Evolutionary conservation across 1,139 yeast genomes (phyloP).

Genomic region (Hemisphaericaspora xylanilytica): DNA sequence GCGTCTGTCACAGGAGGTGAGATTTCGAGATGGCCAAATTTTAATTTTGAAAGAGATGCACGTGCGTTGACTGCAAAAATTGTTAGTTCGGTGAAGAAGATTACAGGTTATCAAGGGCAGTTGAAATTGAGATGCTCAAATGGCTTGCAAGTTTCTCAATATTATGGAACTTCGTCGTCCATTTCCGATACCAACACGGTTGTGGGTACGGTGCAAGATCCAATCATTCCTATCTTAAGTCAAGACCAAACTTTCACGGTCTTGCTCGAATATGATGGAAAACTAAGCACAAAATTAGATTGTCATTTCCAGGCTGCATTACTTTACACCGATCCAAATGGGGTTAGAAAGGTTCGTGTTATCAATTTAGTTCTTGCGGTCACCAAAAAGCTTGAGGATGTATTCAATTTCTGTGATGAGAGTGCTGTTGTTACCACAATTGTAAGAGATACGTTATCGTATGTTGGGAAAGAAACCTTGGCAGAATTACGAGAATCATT

Average conservation of each 20-base stretch:
- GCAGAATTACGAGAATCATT: constrained; percentile 62
- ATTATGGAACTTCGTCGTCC: constrained; percentile 55
- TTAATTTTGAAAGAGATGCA: constrained; percentile 70
- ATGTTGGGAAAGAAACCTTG: constrained; percentile 60
- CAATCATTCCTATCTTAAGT: constrained; percentile 65
- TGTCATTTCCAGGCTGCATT: constrained; percentile 92
- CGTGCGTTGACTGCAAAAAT: constrained; percentile 61
- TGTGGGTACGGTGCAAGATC: constrained; percentile 51
- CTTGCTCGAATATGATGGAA: constrained; percentile 74
- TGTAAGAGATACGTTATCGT: constrained; percentile 65
- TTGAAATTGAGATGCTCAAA: constrained; percentile 84
- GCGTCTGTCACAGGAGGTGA: constrained; percentile 73
- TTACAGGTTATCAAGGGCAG: constrained; percentile 75
- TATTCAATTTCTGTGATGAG: constrained; percentile 80
- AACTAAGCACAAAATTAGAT: constrained; percentile 66
- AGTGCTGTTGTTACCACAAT: constrained; percentile 75
- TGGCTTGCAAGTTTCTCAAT: constrained; percentile 81
- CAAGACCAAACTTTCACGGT: constrained; percentile 70
- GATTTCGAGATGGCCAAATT: constrained; percentile 63
- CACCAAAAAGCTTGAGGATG: constrained; percentile 68
- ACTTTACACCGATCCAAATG: constrained; percentile 74
- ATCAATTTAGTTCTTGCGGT: constrained; percentile 81
- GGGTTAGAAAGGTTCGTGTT: constrained; percentile 80
- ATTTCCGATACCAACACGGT: constrained; percentile 27
- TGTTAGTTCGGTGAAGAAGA: constrained; percentile 41